A percentile compares a stretch with the other conserved stretches of the same genome.
phyloP scores from a whole-genome alignment of 257 asterid species.

The Solanum pennellii region DNA sequence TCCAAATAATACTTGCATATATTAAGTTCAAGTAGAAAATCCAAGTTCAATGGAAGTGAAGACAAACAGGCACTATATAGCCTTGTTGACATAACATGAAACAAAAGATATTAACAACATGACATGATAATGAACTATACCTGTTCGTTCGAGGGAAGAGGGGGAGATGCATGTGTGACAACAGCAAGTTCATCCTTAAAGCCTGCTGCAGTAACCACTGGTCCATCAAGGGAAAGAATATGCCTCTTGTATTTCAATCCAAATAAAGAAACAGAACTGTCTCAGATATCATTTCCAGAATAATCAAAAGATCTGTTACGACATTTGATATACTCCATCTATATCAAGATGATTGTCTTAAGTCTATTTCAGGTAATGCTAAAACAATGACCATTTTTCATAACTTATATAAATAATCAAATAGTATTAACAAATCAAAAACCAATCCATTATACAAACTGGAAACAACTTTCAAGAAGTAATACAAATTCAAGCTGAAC shows the following conservation, averaged over 20 bases:
- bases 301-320: background rate
- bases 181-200: conserved; percentile 76
- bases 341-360: background rate
- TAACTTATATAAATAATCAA: background rate
- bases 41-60: background rate
- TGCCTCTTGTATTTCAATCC: conserved; percentile 33
- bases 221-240: conserved; percentile 79
- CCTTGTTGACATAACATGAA: background rate
- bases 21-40: background rate
- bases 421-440: background rate
- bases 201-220: conserved; percentile 91
- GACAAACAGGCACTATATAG: background rate
- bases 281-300: background rate
- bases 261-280: conserved; percentile 7
- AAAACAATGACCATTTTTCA: background rate
- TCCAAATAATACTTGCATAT: background rate
- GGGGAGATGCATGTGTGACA: conserved; percentile 69
- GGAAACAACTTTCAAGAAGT: background rate
- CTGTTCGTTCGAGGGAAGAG: conserved; percentile 90
- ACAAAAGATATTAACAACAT: background rate
- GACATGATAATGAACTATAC: conserved; percentile 16
- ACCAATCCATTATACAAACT: background rate
- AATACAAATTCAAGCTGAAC: background rate
- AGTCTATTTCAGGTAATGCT: background rate
- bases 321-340: background rate